Conservation (phyloP, 495 filamentous ascomycete genomes). For the Terfezia boudieri region DNA sequence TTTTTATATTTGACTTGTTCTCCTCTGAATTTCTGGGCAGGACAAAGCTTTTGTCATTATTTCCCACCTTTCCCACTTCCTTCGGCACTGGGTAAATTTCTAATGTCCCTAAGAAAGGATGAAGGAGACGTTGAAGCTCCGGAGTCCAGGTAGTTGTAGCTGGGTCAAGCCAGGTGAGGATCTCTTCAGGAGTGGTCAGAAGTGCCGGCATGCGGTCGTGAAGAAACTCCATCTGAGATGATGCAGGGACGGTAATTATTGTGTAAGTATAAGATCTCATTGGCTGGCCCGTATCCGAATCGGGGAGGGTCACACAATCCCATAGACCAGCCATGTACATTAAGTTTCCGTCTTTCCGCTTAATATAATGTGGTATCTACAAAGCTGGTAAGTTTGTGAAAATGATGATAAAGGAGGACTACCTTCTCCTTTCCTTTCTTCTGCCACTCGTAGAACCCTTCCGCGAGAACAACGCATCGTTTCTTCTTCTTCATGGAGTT, state of each 20-base stretch:
- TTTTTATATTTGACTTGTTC: conserved; percentile 79
- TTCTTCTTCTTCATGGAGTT: conserved; percentile 69
- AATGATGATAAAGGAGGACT: not conserved
- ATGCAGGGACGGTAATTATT: conserved; percentile 72
- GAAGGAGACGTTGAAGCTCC: conserved; percentile 53
- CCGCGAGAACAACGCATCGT: conserved; percentile 62
- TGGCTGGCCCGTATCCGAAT: conserved; percentile 28
- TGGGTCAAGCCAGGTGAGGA: conserved; percentile 64
- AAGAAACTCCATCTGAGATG: conserved; percentile 55
- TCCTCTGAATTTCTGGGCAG: conserved; percentile 44
- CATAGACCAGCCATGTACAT: conserved; percentile 85
- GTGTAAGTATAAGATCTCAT: conserved; percentile 68
- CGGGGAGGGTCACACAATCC: conserved; percentile 57
- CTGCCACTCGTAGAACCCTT: conserved; percentile 95
- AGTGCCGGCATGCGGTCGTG: conserved; percentile 95
- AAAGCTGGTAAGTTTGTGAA: conserved; percentile 20
- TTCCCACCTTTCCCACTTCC: conserved; percentile 91
- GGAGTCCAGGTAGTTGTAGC: conserved; percentile 44
- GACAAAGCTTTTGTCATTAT: conserved; percentile 63
- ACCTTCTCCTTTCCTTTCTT: conserved; percentile 53
- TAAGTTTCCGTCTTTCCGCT: conserved; percentile 55
- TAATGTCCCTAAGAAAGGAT: conserved; percentile 55
- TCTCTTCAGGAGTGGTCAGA: conserved; percentile 48
- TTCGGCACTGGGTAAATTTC: conserved; percentile 69
- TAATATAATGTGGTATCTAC: conserved; percentile 56